Percentiles rank a stretch among this genome's conserved stretches.
These are phyloP conservation scores for Gliomastix tumulicola DNA, from an alignment of 2,329 filamentous ascomycete species.

Conservation along the genomic window DNA sequence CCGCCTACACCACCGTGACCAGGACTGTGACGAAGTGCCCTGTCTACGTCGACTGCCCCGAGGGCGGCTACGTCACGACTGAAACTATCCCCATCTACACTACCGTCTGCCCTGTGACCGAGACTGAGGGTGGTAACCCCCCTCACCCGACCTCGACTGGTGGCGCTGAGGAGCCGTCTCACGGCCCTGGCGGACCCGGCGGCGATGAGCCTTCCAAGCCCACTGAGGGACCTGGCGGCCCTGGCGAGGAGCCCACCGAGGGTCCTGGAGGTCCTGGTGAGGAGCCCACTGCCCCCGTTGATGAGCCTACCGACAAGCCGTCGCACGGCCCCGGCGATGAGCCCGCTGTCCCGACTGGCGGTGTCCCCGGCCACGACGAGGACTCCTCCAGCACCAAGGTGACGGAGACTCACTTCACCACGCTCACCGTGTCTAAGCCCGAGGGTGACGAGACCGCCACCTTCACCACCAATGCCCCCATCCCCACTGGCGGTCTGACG, in stretches of 20 bases:
- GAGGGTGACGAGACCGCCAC: conserved; percentile 21
- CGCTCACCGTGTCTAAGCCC: no score
- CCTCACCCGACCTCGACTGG: no score
- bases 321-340: no score
- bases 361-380: no score
- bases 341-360: no score
- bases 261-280: neutral
- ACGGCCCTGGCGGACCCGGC: no score
- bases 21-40: conserved; percentile 51
- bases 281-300: conserved; percentile 24
- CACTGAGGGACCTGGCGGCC: neutral
- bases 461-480: conserved; percentile 35
- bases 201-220: no score
- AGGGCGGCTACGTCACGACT: conserved; percentile 25
- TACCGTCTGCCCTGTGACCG: conserved; percentile 32
- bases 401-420: no score
- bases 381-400: no score
- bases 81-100: conserved; percentile 33
- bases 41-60: conserved; percentile 31
- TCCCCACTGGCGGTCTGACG: conserved; percentile 25
- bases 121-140: no score
- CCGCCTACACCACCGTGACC: conserved; percentile 31
- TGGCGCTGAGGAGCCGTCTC: no score
- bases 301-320: no score
- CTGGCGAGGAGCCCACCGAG: neutral